A percentile compares a stretch with the other conserved stretches of the same genome.
These are phyloP conservation scores for Colletotrichum acutatum DNA, from an alignment of 2,329 filamentous ascomycete species.

Conservation along the genomic window DNA sequence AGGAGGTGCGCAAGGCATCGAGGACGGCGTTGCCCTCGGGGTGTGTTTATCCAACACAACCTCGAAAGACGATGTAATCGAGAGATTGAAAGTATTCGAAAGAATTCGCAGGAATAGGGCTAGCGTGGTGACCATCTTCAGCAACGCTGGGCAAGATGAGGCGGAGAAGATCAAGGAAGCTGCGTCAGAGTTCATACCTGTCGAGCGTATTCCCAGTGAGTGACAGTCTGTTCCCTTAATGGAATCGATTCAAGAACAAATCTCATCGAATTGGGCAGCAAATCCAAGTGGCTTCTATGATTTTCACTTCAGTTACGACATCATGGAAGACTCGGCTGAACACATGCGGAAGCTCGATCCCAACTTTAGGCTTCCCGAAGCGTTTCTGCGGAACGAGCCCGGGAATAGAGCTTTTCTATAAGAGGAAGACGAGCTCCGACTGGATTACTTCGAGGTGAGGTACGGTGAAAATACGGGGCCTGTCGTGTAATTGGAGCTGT, in stretches of 20 bases:
- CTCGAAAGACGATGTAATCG: slow-evolving; percentile 35
- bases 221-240: neutral
- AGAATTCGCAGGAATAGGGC: slow-evolving; percentile 43
- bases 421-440: neutral
- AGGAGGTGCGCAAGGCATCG: slow-evolving; percentile 48
- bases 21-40: slow-evolving; percentile 48
- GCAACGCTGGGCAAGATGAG: slow-evolving; percentile 50
- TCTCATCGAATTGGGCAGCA: neutral
- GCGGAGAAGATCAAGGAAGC: slow-evolving; percentile 41
- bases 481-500: neutral
- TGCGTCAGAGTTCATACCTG: slow-evolving; percentile 39
- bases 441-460: no score
- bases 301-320: slow-evolving; percentile 28
- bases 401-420: neutral
- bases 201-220: slow-evolving; percentile 46
- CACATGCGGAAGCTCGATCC: slow-evolving; percentile 12
- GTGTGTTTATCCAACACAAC: slow-evolving; percentile 40
- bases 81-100: slow-evolving; percentile 42
- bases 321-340: neutral
- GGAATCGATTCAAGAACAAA: no score
- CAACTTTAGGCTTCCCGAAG: neutral
- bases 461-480: no score
- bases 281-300: slow-evolving; percentile 33
- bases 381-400: neutral
- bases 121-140: slow-evolving; percentile 51